phyloP scores from a whole-genome alignment of 371 early-diverging fungal species.

The Aphelidium insulamus region DNA sequence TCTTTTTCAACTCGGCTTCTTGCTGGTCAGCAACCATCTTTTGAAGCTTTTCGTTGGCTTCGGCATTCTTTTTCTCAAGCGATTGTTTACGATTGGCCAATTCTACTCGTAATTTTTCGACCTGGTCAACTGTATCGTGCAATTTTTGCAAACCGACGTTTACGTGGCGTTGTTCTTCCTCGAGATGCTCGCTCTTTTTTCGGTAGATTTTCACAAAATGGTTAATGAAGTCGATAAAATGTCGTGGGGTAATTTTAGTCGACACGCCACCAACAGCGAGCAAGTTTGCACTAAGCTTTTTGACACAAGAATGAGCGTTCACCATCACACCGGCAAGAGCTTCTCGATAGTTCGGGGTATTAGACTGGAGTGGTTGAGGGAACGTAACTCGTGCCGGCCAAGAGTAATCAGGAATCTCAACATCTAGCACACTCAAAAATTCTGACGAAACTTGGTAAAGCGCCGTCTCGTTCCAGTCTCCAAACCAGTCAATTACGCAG shows the following conservation, averaged over 20 bases:
- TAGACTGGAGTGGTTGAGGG: too few relatives aligned
- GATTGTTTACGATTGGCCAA: constrained; percentile 69
- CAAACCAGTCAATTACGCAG: constrained; percentile 97
- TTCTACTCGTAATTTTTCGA: constrained; percentile 74
- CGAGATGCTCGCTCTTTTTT: constrained; percentile 82
- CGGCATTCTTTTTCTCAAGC: constrained; percentile 62
- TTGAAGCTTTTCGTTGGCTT: constrained; percentile 86
- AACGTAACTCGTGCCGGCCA: too few relatives aligned
- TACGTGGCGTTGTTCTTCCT: constrained; percentile 94
- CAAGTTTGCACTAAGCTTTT: constrained; percentile 60
- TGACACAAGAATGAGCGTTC: constrained; percentile 70
- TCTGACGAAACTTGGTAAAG: constrained; percentile 93
- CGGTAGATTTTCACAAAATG: constrained; percentile 75
- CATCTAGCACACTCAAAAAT: constrained; percentile 71
- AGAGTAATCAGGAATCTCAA: constrained; percentile 45
- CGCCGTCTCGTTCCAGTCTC: constrained; percentile 94
- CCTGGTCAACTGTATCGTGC: constrained; percentile 83
- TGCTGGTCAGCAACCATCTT: constrained; percentile 91
- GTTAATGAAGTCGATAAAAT: constrained; percentile 89
- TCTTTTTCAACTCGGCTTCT: constrained; percentile 80
- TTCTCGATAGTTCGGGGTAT: constrained; percentile 63
- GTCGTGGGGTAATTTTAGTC: constrained; percentile 85
- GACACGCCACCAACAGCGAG: constrained; percentile 53
- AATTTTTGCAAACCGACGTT: constrained; percentile 93
- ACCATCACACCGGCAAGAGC: constrained; percentile 78